Evolutionary conservation across 345 rosid genomes (phyloP), one percentile per base, ranked within the genome.

Genomic region (Syzygium jambos): DNA sequence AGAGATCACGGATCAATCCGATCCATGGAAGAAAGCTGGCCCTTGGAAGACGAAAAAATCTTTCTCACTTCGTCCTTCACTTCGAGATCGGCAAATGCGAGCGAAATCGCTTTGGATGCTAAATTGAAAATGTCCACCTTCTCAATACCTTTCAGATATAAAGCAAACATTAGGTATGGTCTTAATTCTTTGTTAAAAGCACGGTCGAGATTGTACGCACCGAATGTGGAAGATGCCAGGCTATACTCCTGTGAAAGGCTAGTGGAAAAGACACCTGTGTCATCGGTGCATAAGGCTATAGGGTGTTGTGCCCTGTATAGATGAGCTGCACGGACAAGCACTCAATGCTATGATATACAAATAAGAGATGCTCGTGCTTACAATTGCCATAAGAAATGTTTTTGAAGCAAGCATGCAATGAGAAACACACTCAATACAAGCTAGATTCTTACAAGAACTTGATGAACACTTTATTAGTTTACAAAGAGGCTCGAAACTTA

Each of bases 231-330:
- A 56, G 98, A 91, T 29, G 99, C 98, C 11, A 95, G 91, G 85
- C 87, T 52, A 89, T 95, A 98, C 91, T 98, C 99, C 59, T 91
- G 88, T 5, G 94, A 93, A 88, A 96, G 95, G 61, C 91, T 95
- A 43, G 99, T 98, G 34, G 99, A 93, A 86, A 98, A 98, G 85
- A 96, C 96, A 41, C 99, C 99, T 2, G 94, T 77, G 87, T 98
- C 99, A 87, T 98, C 99, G 2, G 99, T 98, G 92, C 99, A 96
- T 87, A 96, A 86, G 68, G 90, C 87, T 90, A 95, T 52, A 55
- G 99, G 99, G 91, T 98, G 99, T 21, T 93, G 93, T 84, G 92
- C 93, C 5, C 84, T 90, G 90, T 95, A 94, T 10, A 98, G 92
- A 92, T 95, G 93, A 94, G 86, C 99, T 98, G 90, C 91, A 55